phyloP scores from a whole-genome alignment of 2,329 filamentous ascomycete genomes.

The Aspergillus cejpii region DNA sequence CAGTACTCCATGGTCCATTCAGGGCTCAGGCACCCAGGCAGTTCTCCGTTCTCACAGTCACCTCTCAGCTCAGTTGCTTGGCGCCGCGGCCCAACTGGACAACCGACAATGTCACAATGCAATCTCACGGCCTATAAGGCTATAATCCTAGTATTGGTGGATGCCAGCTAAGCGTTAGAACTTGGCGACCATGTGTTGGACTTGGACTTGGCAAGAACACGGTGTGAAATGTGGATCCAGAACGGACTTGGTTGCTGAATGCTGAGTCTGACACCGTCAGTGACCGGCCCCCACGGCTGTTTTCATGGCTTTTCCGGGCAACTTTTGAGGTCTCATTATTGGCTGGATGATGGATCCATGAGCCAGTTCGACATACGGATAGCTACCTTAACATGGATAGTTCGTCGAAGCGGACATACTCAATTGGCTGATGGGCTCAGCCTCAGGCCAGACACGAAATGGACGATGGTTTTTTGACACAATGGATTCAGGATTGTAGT shows the following conservation, averaged over 20 bases:
- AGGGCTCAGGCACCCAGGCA: too few relatives aligned
- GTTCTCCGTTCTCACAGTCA: neutral
- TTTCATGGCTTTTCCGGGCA: neutral
- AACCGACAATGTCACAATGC: neutral
- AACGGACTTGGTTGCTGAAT: neutral
- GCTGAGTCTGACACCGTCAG: too few relatives aligned
- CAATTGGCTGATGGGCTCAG: constrained; percentile 8
- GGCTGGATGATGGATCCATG: neutral
- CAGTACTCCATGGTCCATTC: too few relatives aligned
- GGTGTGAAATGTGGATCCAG: neutral
- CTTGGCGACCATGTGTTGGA: neutral
- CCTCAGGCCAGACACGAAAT: constrained; percentile 5
- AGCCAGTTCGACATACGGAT: neutral
- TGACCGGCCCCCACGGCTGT: neutral
- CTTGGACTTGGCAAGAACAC: too few relatives aligned
- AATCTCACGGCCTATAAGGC: too few relatives aligned
- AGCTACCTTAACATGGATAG: too few relatives aligned
- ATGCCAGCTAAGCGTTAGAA: neutral
- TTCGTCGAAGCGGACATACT: neutral
- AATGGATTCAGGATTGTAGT: neutral
- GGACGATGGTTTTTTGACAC: neutral
- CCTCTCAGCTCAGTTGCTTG: neutral
- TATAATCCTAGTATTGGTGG: neutral
- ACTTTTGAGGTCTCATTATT: neutral
- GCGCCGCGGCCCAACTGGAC: neutral